phyloP scores from a whole-genome alignment of 2,329 filamentous ascomycete genomes.

The Microdochium paspali region DNA sequence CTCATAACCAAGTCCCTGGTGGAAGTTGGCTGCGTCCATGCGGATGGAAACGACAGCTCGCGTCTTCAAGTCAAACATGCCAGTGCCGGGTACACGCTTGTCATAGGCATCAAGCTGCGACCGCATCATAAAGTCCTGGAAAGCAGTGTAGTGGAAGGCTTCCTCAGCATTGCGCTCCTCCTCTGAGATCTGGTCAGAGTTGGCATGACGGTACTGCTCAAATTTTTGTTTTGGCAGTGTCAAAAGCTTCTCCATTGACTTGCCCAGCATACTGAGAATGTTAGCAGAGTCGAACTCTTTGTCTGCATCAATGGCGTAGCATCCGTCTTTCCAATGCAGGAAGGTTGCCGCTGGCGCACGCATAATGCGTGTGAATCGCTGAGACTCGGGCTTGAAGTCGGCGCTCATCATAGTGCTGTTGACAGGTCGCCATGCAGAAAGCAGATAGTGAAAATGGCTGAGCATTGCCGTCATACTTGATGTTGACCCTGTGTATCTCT shows the following conservation, averaged over 20 bases:
- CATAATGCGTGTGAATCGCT: conserved; percentile 62
- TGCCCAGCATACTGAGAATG: conserved; percentile 83
- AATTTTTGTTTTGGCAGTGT: conserved; percentile 76
- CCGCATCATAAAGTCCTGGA: conserved; percentile 85
- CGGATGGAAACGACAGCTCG: conserved; percentile 84
- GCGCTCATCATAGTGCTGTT: conserved; percentile 59
- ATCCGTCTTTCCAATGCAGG: conserved; percentile 70
- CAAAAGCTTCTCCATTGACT: conserved; percentile 92
- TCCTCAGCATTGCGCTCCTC: conserved; percentile 65
- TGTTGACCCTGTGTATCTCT: conserved; percentile 87
- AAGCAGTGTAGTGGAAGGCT: conserved; percentile 77
- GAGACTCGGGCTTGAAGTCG: conserved; percentile 50
- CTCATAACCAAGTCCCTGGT: conserved; percentile 77
- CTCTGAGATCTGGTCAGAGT: conserved; percentile 59
- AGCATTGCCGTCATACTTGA: conserved; percentile 90
- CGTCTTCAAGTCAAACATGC: conserved; percentile 95
- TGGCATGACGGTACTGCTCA: conserved; percentile 68
- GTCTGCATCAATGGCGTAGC: conserved; percentile 92
- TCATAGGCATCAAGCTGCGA: conserved; percentile 93
- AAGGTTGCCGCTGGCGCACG: conserved; percentile 73
- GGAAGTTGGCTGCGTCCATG: conserved; percentile 67
- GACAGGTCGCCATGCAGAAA: conserved; percentile 74
- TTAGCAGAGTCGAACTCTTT: conserved; percentile 83
- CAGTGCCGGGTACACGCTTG: conserved; percentile 73
- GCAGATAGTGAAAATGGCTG: conserved; percentile 83